phyloP scores from a whole-genome alignment of 225 moss, liverwort and hornwort genomes.

The Neckera pumila region DNA sequence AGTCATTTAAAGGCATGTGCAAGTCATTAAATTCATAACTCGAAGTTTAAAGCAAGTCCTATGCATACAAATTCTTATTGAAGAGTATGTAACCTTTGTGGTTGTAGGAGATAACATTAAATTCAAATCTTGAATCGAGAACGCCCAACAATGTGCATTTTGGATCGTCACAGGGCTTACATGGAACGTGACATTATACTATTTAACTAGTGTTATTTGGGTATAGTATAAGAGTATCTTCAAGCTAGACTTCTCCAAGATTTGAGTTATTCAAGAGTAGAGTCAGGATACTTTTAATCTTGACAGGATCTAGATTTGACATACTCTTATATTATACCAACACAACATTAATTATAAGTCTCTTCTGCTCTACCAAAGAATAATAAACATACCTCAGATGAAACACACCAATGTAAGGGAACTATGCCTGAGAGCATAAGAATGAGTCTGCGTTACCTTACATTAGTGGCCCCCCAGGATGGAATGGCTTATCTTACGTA shows the following conservation, averaged over 20 bases:
- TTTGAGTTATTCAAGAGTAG: too few species aligned
- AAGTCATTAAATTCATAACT: background rate
- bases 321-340: background rate
- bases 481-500: background rate
- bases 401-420: background rate
- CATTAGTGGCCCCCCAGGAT: background rate
- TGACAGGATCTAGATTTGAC: background rate
- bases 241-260: background rate
- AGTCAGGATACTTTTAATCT: background rate
- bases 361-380: background rate
- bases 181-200: background rate
- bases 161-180: background rate
- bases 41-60: background rate
- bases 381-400: background rate
- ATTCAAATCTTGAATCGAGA: background rate
- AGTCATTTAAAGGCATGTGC: background rate
- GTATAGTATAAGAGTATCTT: background rate
- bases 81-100: background rate
- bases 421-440: background rate
- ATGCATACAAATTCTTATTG: background rate
- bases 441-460: background rate
- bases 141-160: background rate
- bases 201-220: background rate
- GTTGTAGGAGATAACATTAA: background rate
- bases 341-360: background rate